Evolutionary conservation across 148 eudicot species (phyloP).

Genomic region (Amaranthus palmeri): DNA sequence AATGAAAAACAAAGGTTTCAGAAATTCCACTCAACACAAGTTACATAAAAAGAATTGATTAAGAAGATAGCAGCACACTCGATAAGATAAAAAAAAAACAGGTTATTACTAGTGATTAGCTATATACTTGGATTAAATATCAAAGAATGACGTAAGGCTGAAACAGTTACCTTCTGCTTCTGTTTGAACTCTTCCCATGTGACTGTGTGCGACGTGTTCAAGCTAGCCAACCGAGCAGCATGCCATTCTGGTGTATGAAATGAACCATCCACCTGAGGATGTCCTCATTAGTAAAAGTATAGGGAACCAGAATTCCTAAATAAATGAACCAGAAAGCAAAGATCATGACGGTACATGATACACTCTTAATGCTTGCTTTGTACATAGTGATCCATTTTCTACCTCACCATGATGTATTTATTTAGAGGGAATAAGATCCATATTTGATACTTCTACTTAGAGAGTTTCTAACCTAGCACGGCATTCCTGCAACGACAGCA

Average conservation of each 20-base stretch:
- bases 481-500: constrained; percentile 1
- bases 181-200: constrained; percentile 96
- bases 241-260: constrained; percentile 99
- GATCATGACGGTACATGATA: neutral
- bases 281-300: constrained; percentile 71
- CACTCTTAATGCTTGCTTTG: constrained; percentile 4
- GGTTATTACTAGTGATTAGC: neutral
- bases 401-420: neutral
- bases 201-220: constrained; percentile 89
- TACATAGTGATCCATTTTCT: neutral
- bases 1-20: neutral
- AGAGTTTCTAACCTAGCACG: neutral
- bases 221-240: constrained; percentile 99
- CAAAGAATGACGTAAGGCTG: neutral
- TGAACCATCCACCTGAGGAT: constrained; percentile 99
- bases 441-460: neutral
- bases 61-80: neutral
- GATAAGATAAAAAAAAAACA: neutral
- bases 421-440: neutral
- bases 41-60: neutral
- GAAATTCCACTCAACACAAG: neutral
- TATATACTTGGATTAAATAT: neutral
- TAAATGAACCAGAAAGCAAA: neutral
- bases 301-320: constrained; percentile 14
- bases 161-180: constrained; percentile 87